Conservation (phyloP, 1,139 yeast species). For the Candida sp. region DNA sequence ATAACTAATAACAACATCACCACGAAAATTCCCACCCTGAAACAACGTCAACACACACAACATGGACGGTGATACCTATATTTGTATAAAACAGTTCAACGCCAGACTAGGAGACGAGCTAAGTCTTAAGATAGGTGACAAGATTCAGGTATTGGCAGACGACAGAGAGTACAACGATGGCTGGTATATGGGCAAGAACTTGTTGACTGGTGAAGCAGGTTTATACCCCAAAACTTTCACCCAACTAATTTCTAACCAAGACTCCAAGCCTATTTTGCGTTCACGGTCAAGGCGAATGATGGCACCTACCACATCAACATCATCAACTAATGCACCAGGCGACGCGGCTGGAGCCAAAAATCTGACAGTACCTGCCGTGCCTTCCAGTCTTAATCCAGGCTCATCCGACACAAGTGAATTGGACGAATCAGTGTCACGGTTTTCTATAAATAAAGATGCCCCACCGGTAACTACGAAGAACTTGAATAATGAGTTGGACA, state of each 20-base stretch:
- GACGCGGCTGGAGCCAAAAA: constrained; percentile 1
- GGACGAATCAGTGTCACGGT: constrained; percentile 9
- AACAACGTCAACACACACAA: background rate
- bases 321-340: background rate
- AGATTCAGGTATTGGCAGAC: constrained; percentile 86
- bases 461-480: background rate
- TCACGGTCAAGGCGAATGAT: constrained; percentile 62
- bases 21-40: background rate
- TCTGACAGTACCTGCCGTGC: constrained; percentile 6
- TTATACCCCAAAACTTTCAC: constrained; percentile 90
- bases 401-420: background rate
- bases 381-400: constrained; percentile 8
- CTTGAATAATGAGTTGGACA: constrained; percentile 75
- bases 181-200: constrained; percentile 93
- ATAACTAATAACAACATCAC: background rate
- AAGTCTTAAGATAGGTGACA: constrained; percentile 80
- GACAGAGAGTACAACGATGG: constrained; percentile 96
- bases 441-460: background rate
- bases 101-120: constrained; percentile 93
- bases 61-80: constrained; percentile 26
- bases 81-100: constrained; percentile 83
- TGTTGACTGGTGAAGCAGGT: constrained; percentile 75
- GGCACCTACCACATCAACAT: constrained; percentile 14
- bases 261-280: constrained; percentile 41
- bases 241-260: constrained; percentile 37